Base-by-base conservation (phyloP, 2,329 filamentous ascomycete genomes). In the Aureobasidium sp. region DNA sequence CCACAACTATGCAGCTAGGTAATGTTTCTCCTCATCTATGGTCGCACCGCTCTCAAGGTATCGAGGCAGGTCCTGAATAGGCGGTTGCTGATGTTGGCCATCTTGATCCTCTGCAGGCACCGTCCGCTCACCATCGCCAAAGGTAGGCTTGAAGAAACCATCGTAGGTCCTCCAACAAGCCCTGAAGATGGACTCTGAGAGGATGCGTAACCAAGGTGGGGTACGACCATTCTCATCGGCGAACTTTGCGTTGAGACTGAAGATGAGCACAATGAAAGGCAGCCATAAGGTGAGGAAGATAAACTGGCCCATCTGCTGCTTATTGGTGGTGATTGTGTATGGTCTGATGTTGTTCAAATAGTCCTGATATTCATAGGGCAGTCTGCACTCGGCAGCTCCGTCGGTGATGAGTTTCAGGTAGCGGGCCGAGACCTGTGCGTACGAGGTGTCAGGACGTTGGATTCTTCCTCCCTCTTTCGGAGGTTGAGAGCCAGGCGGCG, bases 51-150 rank as follows among this genome's bases (percentile, higher is more conserved):
- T 44, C 9, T 55, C 32, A 3, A 34, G 37, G 10, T n/a, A 32
- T 42, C 29, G 30, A 16, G 30, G 32, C 45, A 47, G 3, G 10
- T 52, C 49, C 5, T 52, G 13, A 21, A 6, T 27, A 1, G 21
- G 49, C 6, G 3, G 10, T 13, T 3, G 15, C 5, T 25, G 3
- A 9, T 11, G 21, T 6, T 42, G 30, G 42, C 27, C 49, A n/a
- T 55, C 62, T 9, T 69, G 55, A 6, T 65, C 63, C 9, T 65
- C 67, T 59, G 70, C 68, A n/a, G 68, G 65, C 9, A 79, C 69
- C 1, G 83, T 86, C 67, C 84, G 83, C 79, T 97, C 93, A 0
- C 94, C 94, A 70, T 97, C 89, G 0, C 93, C 93, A 78, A 95
- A 97, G 0, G 87, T 44, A 0, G 74, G 76, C 72, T 84, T 86